Evolutionary conservation across 768 basidiomycete species (phyloP), one percentile per base, ranked within the genome.

Genomic region (Kondoa subrosea): DNA sequence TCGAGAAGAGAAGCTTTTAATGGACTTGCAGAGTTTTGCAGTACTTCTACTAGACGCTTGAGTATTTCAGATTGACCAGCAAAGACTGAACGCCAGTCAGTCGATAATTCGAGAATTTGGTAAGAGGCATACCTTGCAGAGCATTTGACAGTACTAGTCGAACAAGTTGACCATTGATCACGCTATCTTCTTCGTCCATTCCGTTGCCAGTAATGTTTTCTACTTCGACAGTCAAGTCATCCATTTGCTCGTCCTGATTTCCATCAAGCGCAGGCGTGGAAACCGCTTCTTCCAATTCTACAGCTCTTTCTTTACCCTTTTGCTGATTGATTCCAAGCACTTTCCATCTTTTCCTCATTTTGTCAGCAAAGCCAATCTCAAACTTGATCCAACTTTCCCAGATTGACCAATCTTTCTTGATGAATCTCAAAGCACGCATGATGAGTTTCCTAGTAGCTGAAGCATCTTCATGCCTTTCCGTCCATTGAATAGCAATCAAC

Each of bases 301-400:
- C 61, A 27, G 15, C 14, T 12, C 8, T 33, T 63, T 63, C 61
- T 33, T 63, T 33, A 8, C 21, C 58, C 25, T 25, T 31, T 17
- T 32, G n/a, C n/a, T n/a, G 16, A 27, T 16, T 63, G 61, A 63
- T n/a, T 3, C 61, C 61, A 3, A 63, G n/a, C 15, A 63, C 30
- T 32, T 27, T 4, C 61, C 61, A 63, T 32, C 61, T 27, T n/a
- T 63, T 27, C 29, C 34, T 63, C 61, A 63, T 14, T n/a, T 33
- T 27, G 15, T 63, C 61, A 3, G 30, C 61, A 33, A 30, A 63
- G 3, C 14, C 27, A 16, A 63, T 16, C 30, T 63, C 61, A 27
- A 63, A 30, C 17, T 32, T 4, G 8, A 63, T 63, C 61, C 61
- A 63, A 14, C 17, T 33, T 8, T 17, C 16, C 61, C 61, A 63